Conservation (phyloP, 202 grass and related monocot genomes). For the Eragrostis tef region DNA sequence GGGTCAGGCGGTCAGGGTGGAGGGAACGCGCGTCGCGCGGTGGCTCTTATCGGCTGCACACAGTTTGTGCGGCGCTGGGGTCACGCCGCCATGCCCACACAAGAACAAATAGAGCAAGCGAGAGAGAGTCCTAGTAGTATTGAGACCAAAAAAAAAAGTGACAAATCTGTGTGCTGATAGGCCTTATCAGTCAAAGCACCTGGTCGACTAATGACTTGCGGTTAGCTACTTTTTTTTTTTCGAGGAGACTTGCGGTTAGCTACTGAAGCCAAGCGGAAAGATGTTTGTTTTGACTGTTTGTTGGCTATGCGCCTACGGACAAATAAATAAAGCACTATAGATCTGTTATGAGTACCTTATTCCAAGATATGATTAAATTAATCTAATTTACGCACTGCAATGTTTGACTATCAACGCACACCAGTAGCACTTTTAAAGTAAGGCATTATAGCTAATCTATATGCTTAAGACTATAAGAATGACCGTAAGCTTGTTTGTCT, state of each 20-base stretch:
- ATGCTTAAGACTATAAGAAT: not conserved
- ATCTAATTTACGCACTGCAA: not conserved
- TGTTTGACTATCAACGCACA: not conserved
- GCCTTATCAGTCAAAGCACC: no score
- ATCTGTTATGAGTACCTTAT: not conserved
- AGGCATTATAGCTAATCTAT: not conserved
- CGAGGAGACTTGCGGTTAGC: no score
- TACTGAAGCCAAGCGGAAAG: no score
- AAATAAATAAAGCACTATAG: not conserved
- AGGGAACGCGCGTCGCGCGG: not conserved
- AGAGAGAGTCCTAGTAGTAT: not conserved
- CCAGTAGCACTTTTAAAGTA: not conserved
- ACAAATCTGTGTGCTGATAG: no score
- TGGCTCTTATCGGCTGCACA: conserved; percentile 41
- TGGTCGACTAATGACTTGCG: no score
- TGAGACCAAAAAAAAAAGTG: no score
- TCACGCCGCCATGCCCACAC: conserved; percentile 2
- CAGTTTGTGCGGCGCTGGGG: not conserved
- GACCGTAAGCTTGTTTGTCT: not conserved
- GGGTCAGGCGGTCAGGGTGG: not conserved
- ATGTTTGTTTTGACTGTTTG: not conserved
- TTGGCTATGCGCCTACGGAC: not conserved
- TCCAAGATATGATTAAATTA: not conserved
- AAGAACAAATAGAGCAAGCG: not conserved
- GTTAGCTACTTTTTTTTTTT: no score